Evolutionary conservation across 139 green algal species (phyloP), one percentile per base, ranked within the genome.

Genomic region (Auxenochlorella pyrenoidosa): DNA sequence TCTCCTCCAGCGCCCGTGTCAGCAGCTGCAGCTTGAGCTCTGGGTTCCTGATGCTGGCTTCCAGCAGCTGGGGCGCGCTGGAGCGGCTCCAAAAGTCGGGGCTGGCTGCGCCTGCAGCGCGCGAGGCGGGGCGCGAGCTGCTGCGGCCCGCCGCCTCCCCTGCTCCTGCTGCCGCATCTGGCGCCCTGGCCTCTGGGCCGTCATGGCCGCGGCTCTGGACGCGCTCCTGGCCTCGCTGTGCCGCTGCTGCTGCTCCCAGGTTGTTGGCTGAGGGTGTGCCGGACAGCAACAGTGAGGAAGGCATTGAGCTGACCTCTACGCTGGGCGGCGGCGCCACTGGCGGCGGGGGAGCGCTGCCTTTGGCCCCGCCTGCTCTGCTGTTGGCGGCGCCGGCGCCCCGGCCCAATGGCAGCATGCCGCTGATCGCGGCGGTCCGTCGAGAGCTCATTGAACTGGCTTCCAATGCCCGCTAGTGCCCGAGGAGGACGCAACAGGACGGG

Each of bases 1-100:
- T 85, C 38, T 85, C 79, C 34, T 85, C 79, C 12, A 85, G 59
- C 0, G 79, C 79, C 0, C 79, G 79, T 0, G 79, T 75, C 26
- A 85, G 79, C 79, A 85, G 79, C 60, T 85, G 79, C 38, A 75
- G 59, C 59, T 75, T 85, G 38, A 85, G 59, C 40, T 85, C 60
- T 5, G 79, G 79, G 79, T 63, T 75, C 30, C 60, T 63, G 28
- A 85, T 47, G 40, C 30, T 77, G 15, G 40, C 41, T 0, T 85
- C 80, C 40, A 77, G 58, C 36, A 84, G 58, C 58, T 84, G 54
- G 5, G 79, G 30, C 26, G 58, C 79, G 1, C n/a, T 40, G 32
- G 51, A 44, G 58, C 34, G 79, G 18, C 51, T 28, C 58, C 58
- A 84, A 28, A 84, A 73, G 36, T 73, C 79, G 1, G 34, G 51